Percentiles rank a stretch among this genome's conserved stretches.
Conservation (phyloP, 2,329 filamentous ascomycete genomes). For the Penicillium palitans region DNA sequence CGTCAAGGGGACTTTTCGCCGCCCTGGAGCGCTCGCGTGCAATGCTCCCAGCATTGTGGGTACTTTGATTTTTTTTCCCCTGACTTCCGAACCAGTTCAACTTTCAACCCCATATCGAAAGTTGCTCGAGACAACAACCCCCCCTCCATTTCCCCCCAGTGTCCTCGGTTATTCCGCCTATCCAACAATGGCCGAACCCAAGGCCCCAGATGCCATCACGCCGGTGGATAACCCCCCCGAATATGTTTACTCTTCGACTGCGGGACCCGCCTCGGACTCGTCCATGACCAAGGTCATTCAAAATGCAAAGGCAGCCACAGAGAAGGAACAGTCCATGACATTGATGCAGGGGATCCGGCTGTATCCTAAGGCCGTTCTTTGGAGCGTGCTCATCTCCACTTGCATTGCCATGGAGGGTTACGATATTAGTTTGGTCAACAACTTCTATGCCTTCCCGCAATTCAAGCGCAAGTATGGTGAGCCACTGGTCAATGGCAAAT, state of each 20-base stretch:
- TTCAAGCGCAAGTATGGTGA: conserved; percentile 47
- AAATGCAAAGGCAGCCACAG: conserved; percentile 45
- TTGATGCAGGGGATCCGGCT: conserved; percentile 73
- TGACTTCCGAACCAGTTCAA: conserved; percentile 17
- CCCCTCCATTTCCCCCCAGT: background rate
- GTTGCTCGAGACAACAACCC: background rate
- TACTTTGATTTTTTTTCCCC: conserved; percentile 25
- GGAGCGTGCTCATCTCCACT: conserved; percentile 84
- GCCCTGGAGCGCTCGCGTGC: conserved; percentile 21
- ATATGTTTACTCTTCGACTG: conserved; percentile 14
- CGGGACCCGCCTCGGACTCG: conserved; percentile 23
- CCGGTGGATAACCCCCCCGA: conserved; percentile 20
- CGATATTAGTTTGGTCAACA: conserved; percentile 77
- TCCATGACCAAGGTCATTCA: conserved; percentile 38
- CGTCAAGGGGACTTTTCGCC: conserved; percentile 4
- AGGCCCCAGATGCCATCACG: conserved; percentile 32
- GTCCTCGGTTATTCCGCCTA: background rate
- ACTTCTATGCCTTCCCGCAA: conserved; percentile 62
- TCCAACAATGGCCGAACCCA: conserved; percentile 32
- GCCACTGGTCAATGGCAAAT: conserved; percentile 33
- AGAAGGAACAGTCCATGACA: conserved; percentile 64
- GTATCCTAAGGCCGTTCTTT: conserved; percentile 83
- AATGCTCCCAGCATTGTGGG: conserved; percentile 22
- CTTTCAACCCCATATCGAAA: conserved; percentile 4
- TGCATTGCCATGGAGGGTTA: conserved; percentile 92